Base-by-base conservation (phyloP, 1,284 basidiomycete genomes). In the Tausonia pullulans region DNA sequence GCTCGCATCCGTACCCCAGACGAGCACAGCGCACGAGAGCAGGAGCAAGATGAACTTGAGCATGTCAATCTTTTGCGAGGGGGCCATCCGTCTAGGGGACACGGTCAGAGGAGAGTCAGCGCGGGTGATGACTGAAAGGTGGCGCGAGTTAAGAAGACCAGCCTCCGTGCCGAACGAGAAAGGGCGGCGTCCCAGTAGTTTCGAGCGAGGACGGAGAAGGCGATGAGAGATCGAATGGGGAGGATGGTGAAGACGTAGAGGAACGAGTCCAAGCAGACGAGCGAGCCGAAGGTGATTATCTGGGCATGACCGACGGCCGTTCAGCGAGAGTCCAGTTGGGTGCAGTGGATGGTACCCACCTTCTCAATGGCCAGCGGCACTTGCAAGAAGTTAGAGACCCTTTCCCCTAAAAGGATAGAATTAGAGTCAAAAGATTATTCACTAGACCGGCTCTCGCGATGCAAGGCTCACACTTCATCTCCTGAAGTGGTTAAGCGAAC, bases 221-320 rank as follows among this genome's bases (percentile, higher is more conserved):
- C 91, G 44, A 93, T 78, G 8, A 79, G 70, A 69, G 87, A 88
- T 13, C 95, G 89, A 64, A 99, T 90, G 5, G 96, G 96, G 6
- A 97, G 83, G 69, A 99, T 93, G 48, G 96, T 98, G 77, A 99
- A 97, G 5, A 91, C 95, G 77, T 98, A 96, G 3, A 99, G 83
- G 77, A 98, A 98, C 3, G 93, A 93, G 76, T 99, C 96, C 59
- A 98, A 81, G 75, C 96, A 98, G 53, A 98, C 83, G 48, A 96
- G 79, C 70, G 91, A 90, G 10, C 96, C 96, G 73, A 98, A 96
- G 46, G 87, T 79, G 59, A 97, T 88, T 58, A 95, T 90, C 90
- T 94, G 69, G 4, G 16, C 46, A 13, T n/a, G 58, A 49, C 39
- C 58, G 41, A 68, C 67, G 41, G 69, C 62, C 63, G 46, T 59